Evolutionary conservation across 305 asterid genomes (phyloP).

Genomic region (Solanum chacoense): DNA sequence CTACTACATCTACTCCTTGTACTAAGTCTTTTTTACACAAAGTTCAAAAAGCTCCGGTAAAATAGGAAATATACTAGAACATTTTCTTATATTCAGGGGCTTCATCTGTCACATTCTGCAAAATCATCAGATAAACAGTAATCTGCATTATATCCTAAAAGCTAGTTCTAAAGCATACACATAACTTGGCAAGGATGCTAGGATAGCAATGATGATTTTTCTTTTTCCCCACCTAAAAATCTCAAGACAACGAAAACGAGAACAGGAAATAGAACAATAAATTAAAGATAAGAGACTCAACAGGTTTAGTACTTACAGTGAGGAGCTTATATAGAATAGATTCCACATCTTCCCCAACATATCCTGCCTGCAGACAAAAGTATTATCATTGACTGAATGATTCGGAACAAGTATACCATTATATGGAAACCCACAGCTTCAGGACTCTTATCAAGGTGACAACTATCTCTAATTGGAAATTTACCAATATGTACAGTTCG

Average conservation of each 20-base stretch:
- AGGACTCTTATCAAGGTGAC: neutral
- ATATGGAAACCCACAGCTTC: neutral
- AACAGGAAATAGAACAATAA: neutral
- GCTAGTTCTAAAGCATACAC: neutral
- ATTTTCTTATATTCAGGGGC: neutral
- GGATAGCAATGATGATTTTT: neutral
- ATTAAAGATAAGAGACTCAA: neutral
- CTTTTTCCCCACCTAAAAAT: neutral
- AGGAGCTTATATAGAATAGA: constrained; percentile 93
- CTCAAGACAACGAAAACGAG: neutral
- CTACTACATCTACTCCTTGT: neutral
- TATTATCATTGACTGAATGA: neutral
- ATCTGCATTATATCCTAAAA: neutral
- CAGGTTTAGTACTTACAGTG: constrained; percentile 30
- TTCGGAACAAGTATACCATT: neutral
- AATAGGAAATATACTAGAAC: neutral
- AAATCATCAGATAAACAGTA: neutral
- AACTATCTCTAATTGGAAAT: neutral
- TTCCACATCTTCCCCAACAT: constrained; percentile 98
- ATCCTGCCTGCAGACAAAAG: constrained; percentile 74
- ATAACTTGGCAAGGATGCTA: neutral
- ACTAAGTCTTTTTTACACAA: neutral
- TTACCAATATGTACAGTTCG: neutral
- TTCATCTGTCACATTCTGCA: neutral
- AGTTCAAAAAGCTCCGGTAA: neutral